phyloP scores from a whole-genome alignment of 2,329 filamentous ascomycete genomes.

The Akanthomyces muscarius region DNA sequence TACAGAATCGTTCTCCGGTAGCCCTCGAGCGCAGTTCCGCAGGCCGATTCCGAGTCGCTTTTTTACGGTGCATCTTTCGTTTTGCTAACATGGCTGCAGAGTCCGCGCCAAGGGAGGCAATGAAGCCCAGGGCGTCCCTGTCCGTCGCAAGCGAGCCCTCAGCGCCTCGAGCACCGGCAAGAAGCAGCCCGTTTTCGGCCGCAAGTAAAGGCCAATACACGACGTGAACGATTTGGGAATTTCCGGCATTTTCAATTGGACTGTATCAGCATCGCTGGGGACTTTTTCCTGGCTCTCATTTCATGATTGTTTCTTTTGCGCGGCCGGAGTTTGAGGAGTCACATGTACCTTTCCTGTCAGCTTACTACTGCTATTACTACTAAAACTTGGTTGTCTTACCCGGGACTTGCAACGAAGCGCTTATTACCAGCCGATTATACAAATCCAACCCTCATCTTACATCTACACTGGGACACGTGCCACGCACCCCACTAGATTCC shows the following conservation, averaged over 20 bases:
- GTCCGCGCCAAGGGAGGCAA: slow-evolving; percentile 5
- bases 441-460: no score
- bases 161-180: slow-evolving; percentile 12
- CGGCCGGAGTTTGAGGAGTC: not conserved
- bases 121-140: slow-evolving; percentile 11
- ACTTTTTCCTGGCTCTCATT: not conserved
- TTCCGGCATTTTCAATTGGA: not conserved
- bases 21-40: no score
- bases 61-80: no score
- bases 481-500: no score
- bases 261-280: not conserved
- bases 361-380: slow-evolving; percentile 12
- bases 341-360: not conserved
- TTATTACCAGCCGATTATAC: not conserved
- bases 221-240: not conserved
- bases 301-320: not conserved
- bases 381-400: not conserved
- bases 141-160: slow-evolving; percentile 15
- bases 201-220: not conserved
- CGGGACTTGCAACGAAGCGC: not conserved
- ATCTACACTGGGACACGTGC: no score
- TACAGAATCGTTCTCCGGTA: not conserved
- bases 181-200: slow-evolving; percentile 2
- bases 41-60: not conserved
- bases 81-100: slow-evolving; percentile 3